Evolutionary conservation across 495 filamentous ascomycete species (phyloP), one percentile per base, ranked within the genome.

Genomic region (Jackrogersella multiformis): DNA sequence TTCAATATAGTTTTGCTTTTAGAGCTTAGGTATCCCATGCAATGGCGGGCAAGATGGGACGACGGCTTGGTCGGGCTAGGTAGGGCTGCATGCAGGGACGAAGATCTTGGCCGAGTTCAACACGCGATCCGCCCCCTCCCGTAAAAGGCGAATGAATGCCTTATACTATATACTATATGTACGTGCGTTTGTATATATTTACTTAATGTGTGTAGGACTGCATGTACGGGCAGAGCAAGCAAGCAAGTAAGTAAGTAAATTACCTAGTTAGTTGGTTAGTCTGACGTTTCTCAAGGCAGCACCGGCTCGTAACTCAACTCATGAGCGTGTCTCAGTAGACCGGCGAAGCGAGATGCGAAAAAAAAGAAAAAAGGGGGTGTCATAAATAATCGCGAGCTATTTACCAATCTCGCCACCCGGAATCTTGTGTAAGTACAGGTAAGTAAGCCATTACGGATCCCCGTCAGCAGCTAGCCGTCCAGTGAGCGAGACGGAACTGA

Each of bases 11-110:
- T 39, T 61, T 30, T n/a, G n/a, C 53, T 35, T 55, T 39, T 45
- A 42, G 46, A 60, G 48, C 56, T 67, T 54, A n/a, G n/a, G n/a
- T n/a, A 49, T 51, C n/a, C 32, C 26, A 58, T 28, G 30, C 41
- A 53, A 48, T 48, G 10, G 36, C 38, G 32, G 42, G 39, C n/a
- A 66, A 53, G 41, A 54, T 28, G 49, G 41, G 49, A 54, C 45
- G 38, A 39, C 13, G n/a, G 20, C n/a, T 32, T 20, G 21, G 10
- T 32, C 36, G 35, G 16, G 42, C 48, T 38, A 66, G 53, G 55
- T n/a, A n/a, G n/a, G n/a, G n/a, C n/a, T n/a, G 55, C 55, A n/a
- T 54, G 63, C 63, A 66, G 63, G 62, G 62, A 30, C 62, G 62
- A 45, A 65, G 45, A 65, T 65, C 62, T 42, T 53, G 62, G n/a